Evolutionary conservation across 371 early-diverging fungal species (phyloP), one percentile per base, ranked within the genome.

Genomic region (Mortierella sp.): DNA sequence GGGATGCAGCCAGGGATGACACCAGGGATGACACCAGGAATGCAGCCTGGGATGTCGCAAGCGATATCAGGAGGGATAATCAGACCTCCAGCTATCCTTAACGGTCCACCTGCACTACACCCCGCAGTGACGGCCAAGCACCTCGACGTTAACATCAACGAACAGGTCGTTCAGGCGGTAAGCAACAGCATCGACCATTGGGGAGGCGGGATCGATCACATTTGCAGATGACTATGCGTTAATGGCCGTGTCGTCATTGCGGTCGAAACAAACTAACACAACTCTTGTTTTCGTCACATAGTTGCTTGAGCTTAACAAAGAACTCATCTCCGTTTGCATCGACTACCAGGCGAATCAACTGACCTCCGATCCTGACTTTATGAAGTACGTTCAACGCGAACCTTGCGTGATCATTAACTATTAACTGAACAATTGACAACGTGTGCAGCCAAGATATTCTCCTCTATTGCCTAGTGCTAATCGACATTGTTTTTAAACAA

Each of bases 91-190:
- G 13, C 28, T 0, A 31, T 73, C 31, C 37, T 11, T 55, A 76
- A 79, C 46, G 79, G 77, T 3, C 26, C 54, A 11, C 67, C 75
- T 31, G 53, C 72, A 13, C 48, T 75, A 24, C 43, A 50, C 50
- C 50, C 10, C 13, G 53, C 77, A 19, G 9, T 51, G 40, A n/a
- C 70, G 11, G 69, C 19, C 26, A 77, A 77, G 75, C 64, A 59
- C 13, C 73, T 55, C 31, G 75, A 80, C 26, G 72, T 86, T n/a
- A 82, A 86, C 34, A 86, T 86, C 43, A 75, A 82, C 54, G 72
- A 81, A 61, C 73, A 82, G 48, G 86, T 86, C 46, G 77, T 86
- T 26, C 86, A 86, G 43, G 69, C 77, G 10, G 86, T 86, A 82
- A 74, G 81, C 61, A 55, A 14, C 10, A 61, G 31, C 2, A 8